phyloP scores from a whole-genome alignment of 345 rosid species.

The Mangifera indica region DNA sequence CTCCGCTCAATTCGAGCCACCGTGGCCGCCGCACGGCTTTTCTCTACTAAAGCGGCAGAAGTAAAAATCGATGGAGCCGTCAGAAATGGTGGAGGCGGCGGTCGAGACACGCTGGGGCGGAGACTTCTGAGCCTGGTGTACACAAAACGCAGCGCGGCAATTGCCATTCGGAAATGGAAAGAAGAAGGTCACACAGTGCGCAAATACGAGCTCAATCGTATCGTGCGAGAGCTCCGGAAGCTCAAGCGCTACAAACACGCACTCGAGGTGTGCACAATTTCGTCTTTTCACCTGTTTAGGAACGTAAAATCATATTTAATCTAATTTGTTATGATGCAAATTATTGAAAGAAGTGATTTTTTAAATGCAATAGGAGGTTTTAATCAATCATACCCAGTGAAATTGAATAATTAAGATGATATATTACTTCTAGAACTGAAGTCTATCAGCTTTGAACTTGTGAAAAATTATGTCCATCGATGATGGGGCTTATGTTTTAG shows the following conservation, averaged over 20 bases:
- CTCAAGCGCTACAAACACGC: constrained; percentile 85
- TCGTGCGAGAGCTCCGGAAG: constrained; percentile 86
- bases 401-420: too few species aligned
- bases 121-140: constrained; percentile 66
- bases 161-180: constrained; percentile 63
- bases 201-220: constrained; percentile 79
- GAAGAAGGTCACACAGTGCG: constrained; percentile 68
- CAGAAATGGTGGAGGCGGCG: constrained; percentile 23
- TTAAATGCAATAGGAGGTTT: too few species aligned
- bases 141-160: constrained; percentile 79
- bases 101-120: constrained; percentile 62
- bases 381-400: too few species aligned
- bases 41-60: constrained; percentile 40
- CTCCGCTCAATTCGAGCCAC: constrained; percentile 34
- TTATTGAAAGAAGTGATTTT: too few species aligned
- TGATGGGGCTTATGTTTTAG: neutral
- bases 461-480: neutral
- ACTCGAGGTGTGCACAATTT: constrained; percentile 62
- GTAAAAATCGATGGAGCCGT: constrained; percentile 6
- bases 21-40: constrained; percentile 39
- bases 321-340: neutral
- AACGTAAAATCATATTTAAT: neutral
- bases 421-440: neutral
- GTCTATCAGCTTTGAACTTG: neutral
- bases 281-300: neutral